phyloP scores from a whole-genome alignment of 1,139 yeast genomes.

The Casaregolazyma lundiana region DNA sequence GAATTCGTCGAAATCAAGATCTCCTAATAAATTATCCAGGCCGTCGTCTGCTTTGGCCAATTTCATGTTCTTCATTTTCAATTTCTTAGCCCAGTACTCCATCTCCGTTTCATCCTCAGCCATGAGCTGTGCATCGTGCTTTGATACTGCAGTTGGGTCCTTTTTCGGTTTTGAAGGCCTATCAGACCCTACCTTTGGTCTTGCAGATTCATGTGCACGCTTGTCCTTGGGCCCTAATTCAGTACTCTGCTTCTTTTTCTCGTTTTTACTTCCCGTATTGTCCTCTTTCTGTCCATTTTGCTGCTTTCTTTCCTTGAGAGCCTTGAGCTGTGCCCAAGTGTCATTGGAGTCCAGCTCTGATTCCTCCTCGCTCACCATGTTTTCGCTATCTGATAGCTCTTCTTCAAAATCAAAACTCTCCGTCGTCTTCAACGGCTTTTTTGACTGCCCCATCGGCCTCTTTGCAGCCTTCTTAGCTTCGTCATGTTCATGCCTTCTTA shows the following conservation, averaged over 20 bases:
- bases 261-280: neutral
- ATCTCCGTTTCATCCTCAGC: slow-evolving; percentile 72
- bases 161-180: slow-evolving; percentile 7
- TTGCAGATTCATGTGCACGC: neutral
- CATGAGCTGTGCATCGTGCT: slow-evolving; percentile 37
- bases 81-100: slow-evolving; percentile 74
- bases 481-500: slow-evolving; percentile 27
- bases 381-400: slow-evolving; percentile 11
- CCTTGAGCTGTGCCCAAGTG: slow-evolving; percentile 44
- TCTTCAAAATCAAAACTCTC: neutral
- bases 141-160: slow-evolving; percentile 18
- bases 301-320: slow-evolving; percentile 32
- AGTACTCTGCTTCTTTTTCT: slow-evolving; percentile 18
- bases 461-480: slow-evolving; percentile 7
- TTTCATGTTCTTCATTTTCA: slow-evolving; percentile 61
- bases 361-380: slow-evolving; percentile 12
- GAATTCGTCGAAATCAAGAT: slow-evolving; percentile 57
- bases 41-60: slow-evolving; percentile 60
- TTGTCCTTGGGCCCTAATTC: neutral
- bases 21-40: slow-evolving; percentile 71
- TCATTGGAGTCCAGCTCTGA: slow-evolving; percentile 23
- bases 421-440: neutral
- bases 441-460: slow-evolving; percentile 12
- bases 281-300: slow-evolving; percentile 9
- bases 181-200: slow-evolving; percentile 15